phyloP scores from a whole-genome alignment of 441 rosid genomes.

The Gossypium schwendimanii region DNA sequence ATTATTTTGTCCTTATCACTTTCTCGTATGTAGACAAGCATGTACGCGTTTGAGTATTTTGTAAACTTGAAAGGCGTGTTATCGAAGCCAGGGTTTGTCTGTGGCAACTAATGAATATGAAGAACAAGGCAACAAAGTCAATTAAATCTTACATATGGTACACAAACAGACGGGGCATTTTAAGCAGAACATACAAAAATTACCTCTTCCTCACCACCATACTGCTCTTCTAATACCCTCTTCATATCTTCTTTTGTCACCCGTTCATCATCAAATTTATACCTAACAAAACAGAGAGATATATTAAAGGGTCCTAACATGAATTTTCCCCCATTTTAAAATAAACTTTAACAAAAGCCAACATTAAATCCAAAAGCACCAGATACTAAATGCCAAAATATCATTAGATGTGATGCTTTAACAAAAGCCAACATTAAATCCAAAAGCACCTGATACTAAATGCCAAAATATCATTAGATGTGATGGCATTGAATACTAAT shows the following conservation, averaged over 20 bases:
- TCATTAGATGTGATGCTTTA: background rate
- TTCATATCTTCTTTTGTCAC: constrained; percentile 91
- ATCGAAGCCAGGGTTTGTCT: constrained; percentile 85
- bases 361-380: background rate
- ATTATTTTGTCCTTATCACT: constrained; percentile 92
- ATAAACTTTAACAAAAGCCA: background rate
- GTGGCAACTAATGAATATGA: constrained; percentile 54
- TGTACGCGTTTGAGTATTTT: constrained; percentile 31
- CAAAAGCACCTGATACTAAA: background rate
- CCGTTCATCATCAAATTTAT: constrained; percentile 93
- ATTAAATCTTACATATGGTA: constrained; percentile 7
- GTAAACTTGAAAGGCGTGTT: constrained; percentile 79
- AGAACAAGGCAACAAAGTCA: constrained; percentile 22
- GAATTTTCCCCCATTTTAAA: background rate
- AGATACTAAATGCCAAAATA: background rate
- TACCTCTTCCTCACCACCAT: constrained; percentile 99
- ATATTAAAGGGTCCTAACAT: background rate
- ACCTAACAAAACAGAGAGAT: constrained; percentile 36
- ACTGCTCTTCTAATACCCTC: constrained; percentile 93
- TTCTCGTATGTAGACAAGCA: constrained; percentile 96
- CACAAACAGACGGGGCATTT: background rate
- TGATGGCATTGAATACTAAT: background rate
- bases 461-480: background rate
- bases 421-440: background rate
- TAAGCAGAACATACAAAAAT: constrained; percentile 5